These are phyloP conservation scores for Colletotrichum australisinense DNA, from an alignment of 2,329 filamentous ascomycete species.

Conservation along the genomic window DNA sequence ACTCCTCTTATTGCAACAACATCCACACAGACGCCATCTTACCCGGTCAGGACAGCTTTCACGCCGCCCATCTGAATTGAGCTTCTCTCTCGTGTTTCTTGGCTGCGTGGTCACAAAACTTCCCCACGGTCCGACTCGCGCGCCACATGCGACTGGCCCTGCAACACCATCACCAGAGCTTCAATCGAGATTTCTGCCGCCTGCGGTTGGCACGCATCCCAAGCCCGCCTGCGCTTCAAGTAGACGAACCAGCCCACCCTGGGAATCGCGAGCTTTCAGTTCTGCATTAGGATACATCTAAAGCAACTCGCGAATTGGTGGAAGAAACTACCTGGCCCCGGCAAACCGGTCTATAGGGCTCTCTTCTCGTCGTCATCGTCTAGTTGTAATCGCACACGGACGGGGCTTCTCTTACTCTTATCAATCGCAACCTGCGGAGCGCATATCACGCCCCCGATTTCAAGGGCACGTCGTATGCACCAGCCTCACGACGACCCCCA, in stretches of 20 bases:
- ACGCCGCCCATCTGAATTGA: constrained; percentile 3
- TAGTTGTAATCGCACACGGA: constrained; percentile 2
- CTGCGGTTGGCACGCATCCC: constrained; percentile 19
- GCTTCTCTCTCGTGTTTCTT: background rate
- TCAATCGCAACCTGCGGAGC: constrained; percentile 9
- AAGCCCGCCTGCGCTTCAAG: constrained; percentile 25
- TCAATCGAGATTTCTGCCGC: constrained; percentile 31
- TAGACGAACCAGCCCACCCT: constrained; percentile 21
- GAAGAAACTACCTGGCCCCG: constrained; percentile 27
- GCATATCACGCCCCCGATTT: constrained; percentile 22
- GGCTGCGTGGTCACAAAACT: background rate
- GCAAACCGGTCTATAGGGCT: constrained; percentile 22
- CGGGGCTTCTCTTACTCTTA: constrained; percentile 18
- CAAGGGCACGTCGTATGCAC: constrained; percentile 23
- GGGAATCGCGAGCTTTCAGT: constrained; percentile 16
- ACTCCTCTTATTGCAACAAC: constrained; percentile 31
- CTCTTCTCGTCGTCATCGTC: constrained; percentile 4
- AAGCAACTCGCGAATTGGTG: constrained; percentile 30
- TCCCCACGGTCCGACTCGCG: constrained; percentile 21
- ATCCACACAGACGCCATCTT: constrained; percentile 20
- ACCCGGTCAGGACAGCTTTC: background rate
- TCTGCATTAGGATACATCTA: constrained; percentile 14
- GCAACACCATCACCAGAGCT: constrained; percentile 25
- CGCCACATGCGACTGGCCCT: constrained; percentile 7
- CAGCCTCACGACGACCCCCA: constrained; percentile 36